These are phyloP conservation scores for Jamesozyma piceae DNA, from an alignment of 805 yeast species.

Conservation along the genomic window DNA sequence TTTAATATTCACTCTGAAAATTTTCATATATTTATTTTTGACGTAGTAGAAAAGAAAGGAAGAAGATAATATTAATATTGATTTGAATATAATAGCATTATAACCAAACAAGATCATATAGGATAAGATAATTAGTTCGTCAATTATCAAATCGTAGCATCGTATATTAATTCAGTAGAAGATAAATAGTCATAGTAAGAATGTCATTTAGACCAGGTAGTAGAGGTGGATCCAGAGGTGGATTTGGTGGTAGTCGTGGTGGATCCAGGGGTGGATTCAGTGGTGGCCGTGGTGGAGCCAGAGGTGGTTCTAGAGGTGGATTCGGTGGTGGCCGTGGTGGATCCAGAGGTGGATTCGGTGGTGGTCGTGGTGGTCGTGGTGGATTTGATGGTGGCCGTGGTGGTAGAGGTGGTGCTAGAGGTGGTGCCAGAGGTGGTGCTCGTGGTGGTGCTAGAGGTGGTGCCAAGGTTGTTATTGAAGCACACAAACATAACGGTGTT, in stretches of 20 bases:
- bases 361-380: constrained; percentile 38
- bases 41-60: too few species aligned
- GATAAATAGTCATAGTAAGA: too few species aligned
- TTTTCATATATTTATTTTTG: too few species aligned
- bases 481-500: constrained; percentile 98
- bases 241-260: constrained; percentile 39
- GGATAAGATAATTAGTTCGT: too few species aligned
- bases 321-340: constrained; percentile 37
- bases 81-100: too few species aligned
- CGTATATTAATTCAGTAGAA: too few species aligned
- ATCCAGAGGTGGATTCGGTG: constrained; percentile 25
- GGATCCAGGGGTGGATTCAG: constrained; percentile 22
- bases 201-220: constrained; percentile 69
- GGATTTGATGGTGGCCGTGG: constrained; percentile 46
- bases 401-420: constrained; percentile 38
- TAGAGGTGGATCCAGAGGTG: constrained; percentile 34
- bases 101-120: too few species aligned
- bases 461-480: constrained; percentile 95
- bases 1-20: too few species aligned
- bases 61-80: too few species aligned
- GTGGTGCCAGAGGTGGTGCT: constrained; percentile 57
- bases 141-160: too few species aligned
- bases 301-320: constrained; percentile 40
- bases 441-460: constrained; percentile 81
- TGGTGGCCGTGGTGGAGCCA: constrained; percentile 32